phyloP scores from a whole-genome alignment of 169 alveolate species.

The Theileria orientalis region DNA sequence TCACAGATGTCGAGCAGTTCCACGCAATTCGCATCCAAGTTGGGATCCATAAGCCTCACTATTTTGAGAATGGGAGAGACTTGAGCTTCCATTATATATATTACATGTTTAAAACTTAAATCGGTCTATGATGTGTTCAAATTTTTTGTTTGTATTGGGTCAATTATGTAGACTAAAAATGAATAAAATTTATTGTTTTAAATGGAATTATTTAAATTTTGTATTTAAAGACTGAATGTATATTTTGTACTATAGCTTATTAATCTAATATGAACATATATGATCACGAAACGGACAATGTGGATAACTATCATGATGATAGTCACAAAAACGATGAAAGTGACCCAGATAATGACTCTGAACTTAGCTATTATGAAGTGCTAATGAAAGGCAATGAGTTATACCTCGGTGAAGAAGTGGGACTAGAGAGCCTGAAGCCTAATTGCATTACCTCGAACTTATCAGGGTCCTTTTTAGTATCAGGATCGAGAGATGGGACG shows the following conservation, averaged over 20 bases:
- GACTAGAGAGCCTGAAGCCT: constrained; percentile 32
- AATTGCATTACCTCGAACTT: constrained; percentile 20
- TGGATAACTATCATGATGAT: background rate
- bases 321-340: background rate
- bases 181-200: too few relatives aligned
- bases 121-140: background rate
- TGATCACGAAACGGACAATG: background rate
- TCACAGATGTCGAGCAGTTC: background rate
- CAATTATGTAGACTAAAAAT: background rate
- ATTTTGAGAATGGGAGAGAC: background rate
- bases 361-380: background rate
- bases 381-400: constrained; percentile 37
- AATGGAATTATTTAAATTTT: background rate
- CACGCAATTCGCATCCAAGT: constrained; percentile 1
- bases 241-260: background rate
- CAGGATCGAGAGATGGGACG: constrained; percentile 56
- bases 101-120: background rate
- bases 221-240: background rate
- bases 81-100: background rate
- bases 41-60: constrained; percentile 3
- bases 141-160: background rate
- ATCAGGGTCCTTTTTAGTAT: constrained; percentile 33
- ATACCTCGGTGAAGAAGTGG: constrained; percentile 46
- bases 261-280: background rate
- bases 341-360: constrained; percentile 1